Percentiles rank a stretch among this genome's conserved stretches.
Conservation (phyloP, 306 rosid genomes). For the Myrica gale region DNA sequence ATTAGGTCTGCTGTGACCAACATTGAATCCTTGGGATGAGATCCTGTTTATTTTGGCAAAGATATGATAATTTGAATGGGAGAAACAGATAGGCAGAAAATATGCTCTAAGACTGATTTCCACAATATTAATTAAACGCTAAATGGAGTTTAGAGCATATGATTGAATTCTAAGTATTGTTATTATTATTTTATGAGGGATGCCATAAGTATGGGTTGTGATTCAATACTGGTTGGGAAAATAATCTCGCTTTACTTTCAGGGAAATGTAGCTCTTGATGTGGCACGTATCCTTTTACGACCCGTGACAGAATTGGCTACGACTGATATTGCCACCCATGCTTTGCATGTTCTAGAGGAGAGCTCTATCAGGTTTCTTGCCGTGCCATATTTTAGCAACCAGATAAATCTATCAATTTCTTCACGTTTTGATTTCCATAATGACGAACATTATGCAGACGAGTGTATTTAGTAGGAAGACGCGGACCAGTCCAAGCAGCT, state of each 20-base stretch:
- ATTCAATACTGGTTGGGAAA: conserved; percentile 18
- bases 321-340: conserved; percentile 84
- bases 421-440: conserved; percentile 18
- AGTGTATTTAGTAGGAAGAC: conserved; percentile 92
- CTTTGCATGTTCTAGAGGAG: conserved; percentile 69
- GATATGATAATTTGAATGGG: not conserved
- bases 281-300: conserved; percentile 79
- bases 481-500: conserved; percentile 97
- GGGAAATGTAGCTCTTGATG: conserved; percentile 98
- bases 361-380: conserved; percentile 72
- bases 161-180: not conserved
- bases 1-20: not conserved
- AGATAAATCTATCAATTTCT: conserved; percentile 13
- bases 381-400: conserved; percentile 10
- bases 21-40: not conserved
- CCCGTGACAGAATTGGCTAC: conserved; percentile 66
- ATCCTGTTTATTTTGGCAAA: not conserved
- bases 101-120: not conserved
- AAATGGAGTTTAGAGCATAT: not conserved
- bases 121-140: not conserved
- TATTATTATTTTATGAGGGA: not conserved
- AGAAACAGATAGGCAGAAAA: not conserved
- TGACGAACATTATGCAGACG: conserved; percentile 46
- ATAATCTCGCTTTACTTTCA: conserved; percentile 35
- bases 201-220: conserved; percentile 6